Evolutionary conservation across 257 asterid genomes (phyloP).

Genomic region (Solanum infundibuliforme): DNA sequence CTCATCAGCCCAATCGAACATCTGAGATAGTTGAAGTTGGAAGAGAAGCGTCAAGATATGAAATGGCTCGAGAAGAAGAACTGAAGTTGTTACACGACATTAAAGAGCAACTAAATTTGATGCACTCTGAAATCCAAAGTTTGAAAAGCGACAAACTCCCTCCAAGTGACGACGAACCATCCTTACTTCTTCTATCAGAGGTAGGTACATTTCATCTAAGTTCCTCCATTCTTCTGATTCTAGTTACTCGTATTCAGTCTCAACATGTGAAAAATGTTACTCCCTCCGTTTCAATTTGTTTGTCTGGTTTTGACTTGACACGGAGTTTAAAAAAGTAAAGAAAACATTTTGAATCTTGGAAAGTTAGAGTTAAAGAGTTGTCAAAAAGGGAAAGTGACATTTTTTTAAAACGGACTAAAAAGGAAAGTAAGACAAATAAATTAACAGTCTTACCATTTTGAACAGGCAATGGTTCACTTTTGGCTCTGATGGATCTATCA

Average conservation of each 20-base stretch:
- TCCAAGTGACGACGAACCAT: slow-evolving; percentile 16
- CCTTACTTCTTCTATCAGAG: slow-evolving; percentile 32
- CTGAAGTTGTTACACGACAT: slow-evolving; percentile 56
- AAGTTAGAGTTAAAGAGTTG: not conserved
- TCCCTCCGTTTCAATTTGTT: not conserved
- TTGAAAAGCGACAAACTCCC: slow-evolving; percentile 24
- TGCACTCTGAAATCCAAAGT: slow-evolving; percentile 42
- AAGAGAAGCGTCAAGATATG: slow-evolving; percentile 10
- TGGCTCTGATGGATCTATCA: not conserved
- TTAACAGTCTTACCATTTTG: not conserved
- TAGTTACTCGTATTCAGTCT: not conserved
- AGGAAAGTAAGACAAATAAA: not conserved
- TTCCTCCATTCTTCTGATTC: not conserved
- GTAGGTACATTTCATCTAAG: slow-evolving; percentile 9
- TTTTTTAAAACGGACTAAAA: not conserved
- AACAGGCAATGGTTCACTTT: slow-evolving; percentile 7
- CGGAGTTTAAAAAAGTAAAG: no score
- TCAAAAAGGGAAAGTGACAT: not conserved
- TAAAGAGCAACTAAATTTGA: slow-evolving; percentile 31
- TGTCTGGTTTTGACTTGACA: not conserved
- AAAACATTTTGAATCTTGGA: not conserved
- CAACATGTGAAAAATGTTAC: not conserved
- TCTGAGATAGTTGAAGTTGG: slow-evolving; percentile 36
- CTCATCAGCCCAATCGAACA: slow-evolving; percentile 17
- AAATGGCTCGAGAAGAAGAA: slow-evolving; percentile 34